Evolutionary conservation across 2,329 filamentous ascomycete genomes (phyloP), one percentile per base, ranked within the genome.

Genomic region (Dactylellina parvicollis): DNA sequence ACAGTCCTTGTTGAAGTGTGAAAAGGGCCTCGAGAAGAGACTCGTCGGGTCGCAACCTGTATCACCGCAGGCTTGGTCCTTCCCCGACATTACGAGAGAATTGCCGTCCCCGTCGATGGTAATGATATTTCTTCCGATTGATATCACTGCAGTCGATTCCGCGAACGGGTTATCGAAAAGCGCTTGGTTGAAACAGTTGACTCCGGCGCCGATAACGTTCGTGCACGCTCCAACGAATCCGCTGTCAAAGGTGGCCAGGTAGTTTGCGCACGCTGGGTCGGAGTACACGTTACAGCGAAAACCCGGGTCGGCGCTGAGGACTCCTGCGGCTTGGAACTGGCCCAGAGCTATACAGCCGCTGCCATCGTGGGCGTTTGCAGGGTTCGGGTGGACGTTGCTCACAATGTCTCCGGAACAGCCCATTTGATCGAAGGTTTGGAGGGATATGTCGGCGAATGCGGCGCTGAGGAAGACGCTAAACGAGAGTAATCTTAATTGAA

Each of bases 1-100:
- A 40, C 55, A 60, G 26, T 60, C 34, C 14, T 60, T 60, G 14
- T 60, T 60, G 28, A 60, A 60, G 55, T 60, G 55, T 12, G 14
- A 14, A n/a, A 28, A 60, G 14, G 38, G 18, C 26, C 18, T 46
- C 2, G 24, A 32, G 50, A 40, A 56, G 2, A 16, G 8, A 16
- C 40, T 56, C 3, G 50, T 18, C n/a, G 50, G 50, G 26, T 56
- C 50, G 32, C 50, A 56, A 5, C 30, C 30, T 10, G 16, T 22
- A n/a, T 40, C 20, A 18, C 50, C 50, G 16, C 50, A 56, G 2
- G 50, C 8, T 32, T 56, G 50, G 30, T 8, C 40, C 7, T 18
- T 40, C 36, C 7, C 36, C 4, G 36, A 8, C n/a, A 12, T 12
- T 16, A 40, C n/a, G 4, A 40, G 36, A 16, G 36, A 12, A 16